Conservation (phyloP, 805 yeast species). For the Jamesozyma rosinii region DNA sequence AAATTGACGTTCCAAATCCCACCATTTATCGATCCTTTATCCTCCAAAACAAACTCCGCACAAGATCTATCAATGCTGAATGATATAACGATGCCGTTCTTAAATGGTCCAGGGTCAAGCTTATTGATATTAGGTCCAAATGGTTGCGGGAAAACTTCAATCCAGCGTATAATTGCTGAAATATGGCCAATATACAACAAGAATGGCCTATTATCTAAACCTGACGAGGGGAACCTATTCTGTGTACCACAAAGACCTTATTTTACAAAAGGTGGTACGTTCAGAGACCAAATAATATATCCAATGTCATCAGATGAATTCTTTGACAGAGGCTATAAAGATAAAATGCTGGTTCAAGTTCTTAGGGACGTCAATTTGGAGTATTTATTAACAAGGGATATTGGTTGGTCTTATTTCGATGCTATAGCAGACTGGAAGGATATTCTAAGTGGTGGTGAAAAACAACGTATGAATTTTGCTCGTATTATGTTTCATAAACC, state of each 20-base stretch:
- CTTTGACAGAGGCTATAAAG: constrained; percentile 61
- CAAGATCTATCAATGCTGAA: constrained; percentile 26
- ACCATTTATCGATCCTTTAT: constrained; percentile 20
- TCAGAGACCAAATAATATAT: constrained; percentile 85
- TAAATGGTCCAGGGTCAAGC: constrained; percentile 46
- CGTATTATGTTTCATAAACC: constrained; percentile 74
- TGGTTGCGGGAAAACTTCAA: constrained; percentile 84
- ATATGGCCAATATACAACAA: constrained; percentile 78
- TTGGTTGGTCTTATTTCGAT: constrained; percentile 39
- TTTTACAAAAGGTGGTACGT: constrained; percentile 64
- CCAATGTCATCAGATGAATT: constrained; percentile 74
- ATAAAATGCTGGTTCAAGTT: constrained; percentile 56
- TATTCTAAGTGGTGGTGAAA: constrained; percentile 93
- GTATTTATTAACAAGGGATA: constrained; percentile 61
- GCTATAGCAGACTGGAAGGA: constrained; percentile 69
- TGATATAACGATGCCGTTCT: constrained; percentile 19
- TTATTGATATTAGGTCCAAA: constrained; percentile 77
- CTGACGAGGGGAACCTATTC: constrained; percentile 57
- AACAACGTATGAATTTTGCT: constrained; percentile 84
- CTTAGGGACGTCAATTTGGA: constrained; percentile 71
- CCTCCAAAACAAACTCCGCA: constrained; percentile 29
- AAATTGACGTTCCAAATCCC: constrained; percentile 50
- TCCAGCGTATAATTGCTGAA: constrained; percentile 75
- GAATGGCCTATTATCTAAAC: constrained; percentile 71
- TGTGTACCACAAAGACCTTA: constrained; percentile 84